Base-by-base conservation (phyloP, 805 yeast species). In the Zygoascus biomembranicola region DNA sequence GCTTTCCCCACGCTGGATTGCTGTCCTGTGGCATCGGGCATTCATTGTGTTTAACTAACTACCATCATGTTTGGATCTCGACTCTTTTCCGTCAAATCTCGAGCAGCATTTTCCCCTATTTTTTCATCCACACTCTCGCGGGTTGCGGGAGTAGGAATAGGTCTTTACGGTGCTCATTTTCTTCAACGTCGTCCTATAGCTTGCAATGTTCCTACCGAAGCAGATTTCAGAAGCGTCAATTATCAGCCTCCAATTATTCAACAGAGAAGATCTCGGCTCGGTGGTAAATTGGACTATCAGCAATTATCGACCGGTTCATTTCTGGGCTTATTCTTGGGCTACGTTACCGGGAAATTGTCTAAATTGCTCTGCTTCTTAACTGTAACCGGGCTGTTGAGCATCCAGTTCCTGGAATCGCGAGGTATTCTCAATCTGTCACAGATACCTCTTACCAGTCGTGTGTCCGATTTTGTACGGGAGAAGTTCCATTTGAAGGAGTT, bases 261-360 rank as follows among this genome's bases (percentile, higher is more conserved):
- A 14, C 52, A 42, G 48, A 16, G 51, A 31, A 39, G 49, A 44
- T 39, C 55, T 5, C 53, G 60, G 8, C 49, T 59, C 19, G 59
- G 58, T 11, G 61, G 61, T 2, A 70, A 66, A 53, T 67, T 82
- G 57, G 78, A 80, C 66, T 84, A 83, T 62, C 77, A 77, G 60
- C 85, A 84, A 61, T 69, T 84, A 61, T 75, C 86, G 14, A 67
- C 81, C 54, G 89, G 89, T 5, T 79, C 85, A 1, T 70, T 83
- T 62, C 70, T 80, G 8, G 88, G 89, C 0, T 69, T 82, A 53
- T 71, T 78, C 37, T 59, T 77, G 50, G 89, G 89, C 0, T 70
- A 79, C 20, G 68, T 82, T 32, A 74, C 77, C n/a, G 87, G 88
- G 18, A 81, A 81, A 61, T 69, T 84, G 54, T 75, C 81, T 54